Evolutionary conservation across 2,329 filamentous ascomycete genomes (phyloP), one percentile per base, ranked within the genome.

Genomic region (Diaporthe citrichinensis): DNA sequence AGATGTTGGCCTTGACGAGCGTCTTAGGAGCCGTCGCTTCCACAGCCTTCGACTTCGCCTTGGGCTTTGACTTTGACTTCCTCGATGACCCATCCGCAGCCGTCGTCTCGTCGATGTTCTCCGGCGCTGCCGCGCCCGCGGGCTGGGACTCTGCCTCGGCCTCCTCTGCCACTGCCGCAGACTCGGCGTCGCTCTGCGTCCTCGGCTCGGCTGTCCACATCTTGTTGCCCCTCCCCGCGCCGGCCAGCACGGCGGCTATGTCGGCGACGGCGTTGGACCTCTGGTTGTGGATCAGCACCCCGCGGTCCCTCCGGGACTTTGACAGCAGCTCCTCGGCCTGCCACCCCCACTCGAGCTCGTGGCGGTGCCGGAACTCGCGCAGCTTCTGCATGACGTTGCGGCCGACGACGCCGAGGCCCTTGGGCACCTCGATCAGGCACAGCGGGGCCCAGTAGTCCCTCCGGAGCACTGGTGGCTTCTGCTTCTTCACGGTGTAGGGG

Each of bases 391-490:
- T 93, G 59, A 90, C 89, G 71, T 87, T 89, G 41, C 89, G 89
- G 34, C 92, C 92, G 20, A 92, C 85, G 36, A 84, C 81, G 75
- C 88, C 89, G 53, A 86, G 83, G 58, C 88, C 89, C 59, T 83
- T 76, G 58, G 88, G 87, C 81, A 94, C 91, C 80, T 88, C 84
- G 76, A 94, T 89, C 77, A 88, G 84, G 69, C 91, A 91, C 79
- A 93, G 84, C 9, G 90, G 90, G 46, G 85, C 84, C 92, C 92
- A 94, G 84, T 91, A 90, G 84, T 94, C 92, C 83, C 91, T 92
- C 75, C 92, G 91, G 53, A 94, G 85, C 79, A 90, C 90, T 72
- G 88, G 82, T 2, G 91, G 91, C 78, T 90, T 89, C 62, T 90
- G 88, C 84, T 94, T 93, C 82, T 93, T 94, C 83, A 92, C 92